Percentiles rank a stretch among this genome's conserved stretches.
These are phyloP conservation scores for Pseudogymnoascus sp. DNA, from an alignment of 2,329 filamentous ascomycete species.

Conservation along the genomic window DNA sequence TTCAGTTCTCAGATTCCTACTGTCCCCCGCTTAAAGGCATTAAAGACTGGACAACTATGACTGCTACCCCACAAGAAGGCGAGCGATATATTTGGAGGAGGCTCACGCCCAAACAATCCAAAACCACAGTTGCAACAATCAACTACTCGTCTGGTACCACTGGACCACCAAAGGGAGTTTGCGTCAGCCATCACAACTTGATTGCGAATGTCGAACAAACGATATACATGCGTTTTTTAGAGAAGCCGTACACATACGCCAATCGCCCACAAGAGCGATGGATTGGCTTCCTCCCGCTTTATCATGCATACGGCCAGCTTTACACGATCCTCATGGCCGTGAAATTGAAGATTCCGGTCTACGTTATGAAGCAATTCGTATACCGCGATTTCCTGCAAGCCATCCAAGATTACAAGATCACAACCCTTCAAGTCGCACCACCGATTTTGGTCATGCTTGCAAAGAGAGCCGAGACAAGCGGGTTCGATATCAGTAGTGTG, in stretches of 20 bases:
- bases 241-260: constrained; percentile 30
- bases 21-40: constrained; percentile 31
- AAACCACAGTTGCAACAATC: constrained; percentile 32
- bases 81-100: constrained; percentile 54
- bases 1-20: constrained; percentile 38
- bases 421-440: constrained; percentile 46
- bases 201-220: constrained; percentile 43
- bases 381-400: constrained; percentile 44
- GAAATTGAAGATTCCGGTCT: constrained; percentile 38
- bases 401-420: constrained; percentile 46
- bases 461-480: constrained; percentile 42
- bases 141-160: constrained; percentile 46
- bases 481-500: constrained; percentile 45
- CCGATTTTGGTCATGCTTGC: constrained; percentile 50
- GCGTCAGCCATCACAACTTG: constrained; percentile 41
- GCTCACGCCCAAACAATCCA: constrained; percentile 32
- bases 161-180: constrained; percentile 41
- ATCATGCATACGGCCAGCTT: constrained; percentile 51
- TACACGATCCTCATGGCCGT: constrained; percentile 41
- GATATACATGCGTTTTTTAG: constrained; percentile 36
- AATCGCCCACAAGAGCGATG: constrained; percentile 38
- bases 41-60: constrained; percentile 55
- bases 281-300: constrained; percentile 57
- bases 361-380: constrained; percentile 48
- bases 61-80: constrained; percentile 45